Base-by-base conservation (phyloP, 2,329 filamentous ascomycete species). In the Decorospora gaudefroyi region DNA sequence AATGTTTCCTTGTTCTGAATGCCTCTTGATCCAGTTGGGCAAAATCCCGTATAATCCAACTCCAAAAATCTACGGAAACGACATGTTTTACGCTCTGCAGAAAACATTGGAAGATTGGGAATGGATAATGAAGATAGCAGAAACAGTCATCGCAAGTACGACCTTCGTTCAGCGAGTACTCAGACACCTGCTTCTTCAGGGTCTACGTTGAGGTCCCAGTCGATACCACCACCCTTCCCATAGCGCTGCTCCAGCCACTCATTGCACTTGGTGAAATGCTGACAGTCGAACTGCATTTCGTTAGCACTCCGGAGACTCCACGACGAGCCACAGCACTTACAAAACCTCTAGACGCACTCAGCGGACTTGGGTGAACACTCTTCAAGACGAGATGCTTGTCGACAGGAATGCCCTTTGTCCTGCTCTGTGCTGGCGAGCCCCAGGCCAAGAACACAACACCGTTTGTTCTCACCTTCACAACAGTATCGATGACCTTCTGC, bases 371-470 rank as follows among this genome's bases (percentile, higher is more conserved):
- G 73, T 99, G 93, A 35, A 91, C 90, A 61, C 85, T 87, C 72
- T 87, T 85, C 54, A 99, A 76, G 25, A 99, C 88, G 31, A 89
- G 78, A 73, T 99, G 92, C 61, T 80, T 85, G 53, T 81, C 77
- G 36, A 72, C 76, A 64, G 93, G 86, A 38, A 97, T 78, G 57
- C 84, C 86, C 28, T 79, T 74, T 15, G 95, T 88, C 42, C 91
- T 78, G 74, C 89, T 87, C 42, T 85, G 87, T 0, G 93, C 93
- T 1, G 90, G 88, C 4, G 78, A 84, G 11, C 93, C 93, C 93
- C 93, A 99, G 0, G 92, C 92, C 70, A 99, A 75, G 67, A 96
- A 99, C 4, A 96, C 93, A 1, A 99, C 92, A 1, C 93, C 93
- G 18, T 79, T 78, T 0, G 81, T 84, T 30, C 90, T 81, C 57